Conservation (phyloP, 1,139 yeast genomes). For the Blastobotrys malaysiensis region DNA sequence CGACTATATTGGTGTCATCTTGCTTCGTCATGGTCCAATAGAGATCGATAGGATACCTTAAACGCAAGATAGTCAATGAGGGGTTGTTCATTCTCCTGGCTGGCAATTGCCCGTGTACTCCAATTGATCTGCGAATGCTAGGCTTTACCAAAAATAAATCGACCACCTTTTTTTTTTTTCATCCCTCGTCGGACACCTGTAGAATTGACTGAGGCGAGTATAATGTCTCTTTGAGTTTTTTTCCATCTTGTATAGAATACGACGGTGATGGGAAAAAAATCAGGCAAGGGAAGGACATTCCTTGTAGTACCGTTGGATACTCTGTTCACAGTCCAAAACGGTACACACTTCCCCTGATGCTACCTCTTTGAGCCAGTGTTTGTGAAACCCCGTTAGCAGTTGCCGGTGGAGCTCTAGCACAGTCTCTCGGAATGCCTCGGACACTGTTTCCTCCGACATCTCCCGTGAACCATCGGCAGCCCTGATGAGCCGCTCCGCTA, state of each 20-base stretch:
- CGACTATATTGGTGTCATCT: neutral
- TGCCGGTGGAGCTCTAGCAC: slow-evolving; percentile 19
- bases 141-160: neutral
- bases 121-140: neutral
- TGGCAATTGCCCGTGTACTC: neutral
- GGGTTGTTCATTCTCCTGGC: neutral
- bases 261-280: neutral
- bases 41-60: neutral
- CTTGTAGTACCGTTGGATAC: neutral
- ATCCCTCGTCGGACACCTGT: too few species aligned
- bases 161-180: neutral
- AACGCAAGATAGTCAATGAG: neutral
- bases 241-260: too few species aligned
- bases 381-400: slow-evolving; percentile 29
- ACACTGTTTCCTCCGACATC: neutral
- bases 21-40: neutral
- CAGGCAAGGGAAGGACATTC: neutral
- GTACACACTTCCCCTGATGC: slow-evolving; percentile 23
- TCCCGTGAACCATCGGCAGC: neutral
- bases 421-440: slow-evolving; percentile 3
- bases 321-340: slow-evolving; percentile 32
- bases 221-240: too few species aligned
- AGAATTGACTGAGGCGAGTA: too few species aligned
- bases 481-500: neutral
- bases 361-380: slow-evolving; percentile 27